Evolutionary conservation across 1,284 basidiomycete genomes (phyloP), one percentile per base, ranked within the genome.

Genomic region (Moesziomyces parantarcticus): DNA sequence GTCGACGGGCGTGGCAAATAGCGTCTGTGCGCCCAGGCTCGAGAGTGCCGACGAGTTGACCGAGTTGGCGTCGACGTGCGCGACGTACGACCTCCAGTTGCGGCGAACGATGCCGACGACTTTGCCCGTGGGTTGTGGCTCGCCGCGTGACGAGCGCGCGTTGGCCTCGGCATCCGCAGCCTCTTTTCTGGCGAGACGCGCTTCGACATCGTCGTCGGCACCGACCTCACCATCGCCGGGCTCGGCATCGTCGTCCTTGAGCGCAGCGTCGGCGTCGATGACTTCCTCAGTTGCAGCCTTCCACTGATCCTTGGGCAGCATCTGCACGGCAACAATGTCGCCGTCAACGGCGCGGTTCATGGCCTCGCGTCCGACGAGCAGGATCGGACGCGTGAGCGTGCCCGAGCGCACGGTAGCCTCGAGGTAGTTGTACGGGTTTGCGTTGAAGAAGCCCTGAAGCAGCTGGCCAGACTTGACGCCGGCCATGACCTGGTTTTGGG

Each of bases 291-390:
- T 90, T 5, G 94, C 92, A 0, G 92, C 91, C 83, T 92, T 94
- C 97, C 97, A 99, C 78, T 98, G 91, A 5, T 87, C 88, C 84
- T 96, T 89, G 21, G 91, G 89, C 60, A 98, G 91, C 0, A 99
- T 87, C 82, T 97, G 91, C 1, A 99, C 90, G 0, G 91, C 93
- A 0, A 99, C 94, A 18, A 97, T 85, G 80, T 99, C 97, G 1
- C 97, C 95, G 58, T 97, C 90, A 4, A 98, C 92, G 0, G 94
- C 90, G 25, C 97, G 89, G 83, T 99, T 99, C 92, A 98, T 97
- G 60, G 93, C 90, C 84, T 96, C 91, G 26, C 94, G 88, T 0
- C 96, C 95, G 21, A 93, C 88, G 2, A 99, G 87, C 9, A 99
- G 87, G 11, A 99, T 87, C 0, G 93, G 91, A 78, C 92, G 93